phyloP scores from a whole-genome alignment of 805 yeast genomes.

The Cyberlindnera misumaiensis region DNA sequence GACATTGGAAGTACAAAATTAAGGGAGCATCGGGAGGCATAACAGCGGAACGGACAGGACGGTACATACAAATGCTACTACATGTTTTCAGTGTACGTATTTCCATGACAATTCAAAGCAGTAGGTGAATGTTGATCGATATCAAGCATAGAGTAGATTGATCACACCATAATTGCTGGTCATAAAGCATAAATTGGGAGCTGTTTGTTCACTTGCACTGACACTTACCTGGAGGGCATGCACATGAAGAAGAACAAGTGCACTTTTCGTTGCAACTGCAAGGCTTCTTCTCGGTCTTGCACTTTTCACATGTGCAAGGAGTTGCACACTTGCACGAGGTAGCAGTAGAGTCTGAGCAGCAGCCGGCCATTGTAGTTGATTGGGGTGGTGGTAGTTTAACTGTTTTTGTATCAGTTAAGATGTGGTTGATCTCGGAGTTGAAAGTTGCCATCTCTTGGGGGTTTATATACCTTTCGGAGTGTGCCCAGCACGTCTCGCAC shows the following conservation, averaged over 20 bases:
- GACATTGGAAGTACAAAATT: too few relatives aligned
- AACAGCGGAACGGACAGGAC: too few relatives aligned
- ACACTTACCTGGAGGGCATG: slow-evolving; percentile 3
- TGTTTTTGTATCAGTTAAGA: background rate
- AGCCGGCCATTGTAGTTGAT: slow-evolving; percentile 4
- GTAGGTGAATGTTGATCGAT: too few relatives aligned
- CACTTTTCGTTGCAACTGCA: slow-evolving; percentile 3
- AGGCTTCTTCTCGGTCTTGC: slow-evolving; percentile 2
- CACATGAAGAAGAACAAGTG: slow-evolving; percentile 3
- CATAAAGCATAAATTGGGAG: too few relatives aligned
- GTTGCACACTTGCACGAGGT: slow-evolving; percentile 1
- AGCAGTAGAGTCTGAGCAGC: background rate
- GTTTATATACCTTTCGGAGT: background rate
- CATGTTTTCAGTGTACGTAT: too few relatives aligned
- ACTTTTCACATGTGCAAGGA: slow-evolving; percentile 1
- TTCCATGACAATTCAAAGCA: too few relatives aligned
- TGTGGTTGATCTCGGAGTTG: background rate
- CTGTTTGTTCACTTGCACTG: background rate
- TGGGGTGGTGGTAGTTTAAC: too few relatives aligned
- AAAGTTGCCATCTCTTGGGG: background rate
- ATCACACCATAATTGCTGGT: too few relatives aligned
- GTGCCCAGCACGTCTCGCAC: too few relatives aligned
- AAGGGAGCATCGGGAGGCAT: too few relatives aligned
- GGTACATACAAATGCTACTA: too few relatives aligned
- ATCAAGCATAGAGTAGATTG: background rate